These are phyloP conservation scores for Cladosporium phlei DNA, from an alignment of 2,329 filamentous ascomycete species.

Conservation along the genomic window DNA sequence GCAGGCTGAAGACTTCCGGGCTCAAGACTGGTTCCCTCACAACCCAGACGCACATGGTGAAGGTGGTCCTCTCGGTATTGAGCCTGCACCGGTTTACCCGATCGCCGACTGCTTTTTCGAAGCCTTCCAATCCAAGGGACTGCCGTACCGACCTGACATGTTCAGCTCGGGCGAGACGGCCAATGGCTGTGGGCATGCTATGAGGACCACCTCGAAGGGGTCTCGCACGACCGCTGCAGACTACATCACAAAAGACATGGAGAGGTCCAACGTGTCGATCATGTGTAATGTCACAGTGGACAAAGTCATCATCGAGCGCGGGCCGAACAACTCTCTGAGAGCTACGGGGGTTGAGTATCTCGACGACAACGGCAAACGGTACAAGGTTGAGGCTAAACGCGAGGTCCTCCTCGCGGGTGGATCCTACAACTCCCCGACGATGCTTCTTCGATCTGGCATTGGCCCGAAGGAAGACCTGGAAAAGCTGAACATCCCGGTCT, in stretches of 20 bases:
- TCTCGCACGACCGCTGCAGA: conserved; percentile 51
- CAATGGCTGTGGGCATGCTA: conserved; percentile 53
- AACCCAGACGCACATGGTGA: conserved; percentile 23
- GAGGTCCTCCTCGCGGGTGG: conserved; percentile 46
- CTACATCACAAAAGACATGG: conserved; percentile 42
- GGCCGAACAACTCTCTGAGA: conserved; percentile 46
- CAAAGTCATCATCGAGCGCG: conserved; percentile 57
- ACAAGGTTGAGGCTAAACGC: conserved; percentile 35
- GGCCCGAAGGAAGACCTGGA: conserved; percentile 50
- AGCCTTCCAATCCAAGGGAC: conserved; percentile 24
- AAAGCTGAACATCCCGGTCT: conserved; percentile 47
- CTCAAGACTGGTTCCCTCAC: conserved; percentile 24
- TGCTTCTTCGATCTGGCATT: conserved; percentile 59
- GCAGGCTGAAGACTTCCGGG: conserved; percentile 25
- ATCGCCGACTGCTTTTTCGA: conserved; percentile 24
- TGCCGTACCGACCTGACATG: conserved; percentile 27
- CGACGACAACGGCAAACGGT: conserved; percentile 37
- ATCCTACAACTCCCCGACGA: conserved; percentile 57
- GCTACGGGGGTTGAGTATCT: conserved; percentile 41
- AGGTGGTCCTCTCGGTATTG: conserved; percentile 25
- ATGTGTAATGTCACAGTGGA: conserved; percentile 46
- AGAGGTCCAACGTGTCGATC: conserved; percentile 44
- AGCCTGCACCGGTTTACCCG: conserved; percentile 40
- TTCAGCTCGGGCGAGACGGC: conserved; percentile 41
- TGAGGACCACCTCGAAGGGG: conserved; percentile 50